Percentiles rank a stretch among this genome's conserved stretches.
Evolutionary conservation across 2,329 filamentous ascomycete genomes (phyloP).

Genomic region (Westerdykella sp.): DNA sequence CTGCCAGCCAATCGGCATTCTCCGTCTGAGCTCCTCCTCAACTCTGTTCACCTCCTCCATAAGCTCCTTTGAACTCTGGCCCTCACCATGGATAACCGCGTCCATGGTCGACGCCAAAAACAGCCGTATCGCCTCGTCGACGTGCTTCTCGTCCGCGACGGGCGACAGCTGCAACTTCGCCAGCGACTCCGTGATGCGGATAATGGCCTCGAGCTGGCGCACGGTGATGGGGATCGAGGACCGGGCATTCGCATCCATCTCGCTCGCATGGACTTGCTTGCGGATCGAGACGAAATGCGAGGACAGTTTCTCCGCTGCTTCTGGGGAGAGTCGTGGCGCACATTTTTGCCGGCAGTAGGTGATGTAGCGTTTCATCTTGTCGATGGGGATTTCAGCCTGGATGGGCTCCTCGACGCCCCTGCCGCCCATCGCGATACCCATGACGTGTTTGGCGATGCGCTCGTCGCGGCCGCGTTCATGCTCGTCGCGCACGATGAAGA

Average conservation of each 20-base stretch:
- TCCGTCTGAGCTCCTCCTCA: conserved; percentile 79
- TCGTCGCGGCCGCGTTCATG: conserved; percentile 87
- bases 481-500: conserved; percentile 96
- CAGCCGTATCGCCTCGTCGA: conserved; percentile 93
- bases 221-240: conserved; percentile 97
- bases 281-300: conserved; percentile 97
- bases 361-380: conserved; percentile 96
- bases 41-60: conserved; percentile 84
- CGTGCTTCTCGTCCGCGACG: conserved; percentile 81
- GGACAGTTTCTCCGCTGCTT: conserved; percentile 91
- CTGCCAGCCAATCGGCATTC: conserved; percentile 91
- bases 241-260: conserved; percentile 81
- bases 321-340: conserved; percentile 80
- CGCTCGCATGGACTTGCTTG: conserved; percentile 84
- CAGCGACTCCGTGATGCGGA: conserved; percentile 92
- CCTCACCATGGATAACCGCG: conserved; percentile 83
- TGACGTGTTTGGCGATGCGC: conserved; percentile 91
- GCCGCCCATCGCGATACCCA: conserved; percentile 93
- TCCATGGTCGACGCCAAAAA: conserved; percentile 98
- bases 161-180: conserved; percentile 85
- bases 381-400: conserved; percentile 84
- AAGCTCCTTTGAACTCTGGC: conserved; percentile 71
- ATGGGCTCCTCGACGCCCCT: conserved; percentile 73
- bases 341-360: conserved; percentile 95
- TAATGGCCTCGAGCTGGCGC: conserved; percentile 92